Percentiles rank a stretch among this genome's conserved stretches.
Evolutionary conservation across 345 rosid species (phyloP).

Genomic region (Nasturtium officinale): DNA sequence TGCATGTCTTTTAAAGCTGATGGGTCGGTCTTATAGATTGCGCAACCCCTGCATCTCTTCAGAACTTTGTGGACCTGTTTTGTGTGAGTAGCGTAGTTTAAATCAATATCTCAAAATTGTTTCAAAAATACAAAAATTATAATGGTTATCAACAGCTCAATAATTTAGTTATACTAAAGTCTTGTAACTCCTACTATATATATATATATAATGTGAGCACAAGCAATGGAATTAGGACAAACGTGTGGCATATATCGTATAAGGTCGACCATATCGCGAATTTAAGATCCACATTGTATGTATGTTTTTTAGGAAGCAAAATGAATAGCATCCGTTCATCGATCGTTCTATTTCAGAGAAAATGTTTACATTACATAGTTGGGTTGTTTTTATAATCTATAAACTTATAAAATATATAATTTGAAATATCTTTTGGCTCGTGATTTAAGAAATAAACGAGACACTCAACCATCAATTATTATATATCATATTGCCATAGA

Average conservation of each 20-base stretch:
- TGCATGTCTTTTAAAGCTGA: constrained; percentile 3
- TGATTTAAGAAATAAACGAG: background rate
- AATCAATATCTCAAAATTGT: background rate
- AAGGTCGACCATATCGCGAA: background rate
- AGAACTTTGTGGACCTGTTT: constrained; percentile 31
- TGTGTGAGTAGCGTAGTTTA: background rate
- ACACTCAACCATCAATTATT: background rate
- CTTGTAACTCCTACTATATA: background rate
- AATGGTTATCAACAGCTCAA: background rate
- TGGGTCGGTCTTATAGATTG: constrained; percentile 17
- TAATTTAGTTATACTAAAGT: background rate
- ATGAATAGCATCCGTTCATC: background rate
- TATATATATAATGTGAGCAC: background rate
- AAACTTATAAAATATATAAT: background rate
- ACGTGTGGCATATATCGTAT: background rate
- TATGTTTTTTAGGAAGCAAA: background rate
- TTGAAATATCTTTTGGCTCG: background rate
- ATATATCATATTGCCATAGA: background rate
- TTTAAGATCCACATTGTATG: background rate
- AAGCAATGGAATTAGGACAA: background rate
- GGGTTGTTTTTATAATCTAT: background rate
- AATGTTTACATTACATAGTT: background rate
- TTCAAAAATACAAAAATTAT: background rate
- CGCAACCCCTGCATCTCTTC: constrained; percentile 18
- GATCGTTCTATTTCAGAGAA: background rate